phyloP scores from a whole-genome alignment of 108 stramenopile genomes.

The Seminavis robusta region DNA sequence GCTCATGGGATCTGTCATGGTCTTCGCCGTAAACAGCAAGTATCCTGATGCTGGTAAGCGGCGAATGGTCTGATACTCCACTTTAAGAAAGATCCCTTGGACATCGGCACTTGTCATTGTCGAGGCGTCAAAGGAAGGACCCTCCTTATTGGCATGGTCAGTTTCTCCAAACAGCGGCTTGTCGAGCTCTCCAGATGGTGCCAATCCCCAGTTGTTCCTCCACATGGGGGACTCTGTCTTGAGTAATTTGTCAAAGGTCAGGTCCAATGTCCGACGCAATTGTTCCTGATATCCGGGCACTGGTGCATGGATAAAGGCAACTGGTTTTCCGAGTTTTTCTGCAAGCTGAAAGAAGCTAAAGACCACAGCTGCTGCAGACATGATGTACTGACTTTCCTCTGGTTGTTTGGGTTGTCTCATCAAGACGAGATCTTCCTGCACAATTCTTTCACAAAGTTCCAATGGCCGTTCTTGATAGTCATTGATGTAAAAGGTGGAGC shows the following conservation, averaged over 20 bases:
- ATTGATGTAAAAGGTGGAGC: neutral
- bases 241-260: constrained; percentile 5
- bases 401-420: constrained; percentile 1
- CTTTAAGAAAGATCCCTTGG: constrained; percentile 1
- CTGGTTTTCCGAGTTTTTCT: constrained; percentile 4
- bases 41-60: constrained; percentile 3
- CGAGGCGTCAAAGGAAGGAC: no score
- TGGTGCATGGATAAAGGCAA: constrained; percentile 8
- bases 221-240: constrained; percentile 5
- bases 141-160: no score
- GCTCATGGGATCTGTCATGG: constrained; percentile 2
- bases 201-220: constrained; percentile 12
- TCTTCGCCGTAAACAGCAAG: constrained; percentile 6
- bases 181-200: no score
- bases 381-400: no score
- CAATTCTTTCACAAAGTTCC: constrained; percentile 2
- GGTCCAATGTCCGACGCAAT: constrained; percentile 1
- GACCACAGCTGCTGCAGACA: constrained; percentile 12
- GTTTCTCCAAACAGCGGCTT: no score
- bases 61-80: constrained; percentile 11
- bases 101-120: no score
- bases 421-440: constrained; percentile 8
- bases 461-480: neutral
- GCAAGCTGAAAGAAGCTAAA: constrained; percentile 3
- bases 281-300: constrained; percentile 11